Evolutionary conservation across 2,329 filamentous ascomycete genomes (phyloP).

Genomic region (Xylariaceae sp.): DNA sequence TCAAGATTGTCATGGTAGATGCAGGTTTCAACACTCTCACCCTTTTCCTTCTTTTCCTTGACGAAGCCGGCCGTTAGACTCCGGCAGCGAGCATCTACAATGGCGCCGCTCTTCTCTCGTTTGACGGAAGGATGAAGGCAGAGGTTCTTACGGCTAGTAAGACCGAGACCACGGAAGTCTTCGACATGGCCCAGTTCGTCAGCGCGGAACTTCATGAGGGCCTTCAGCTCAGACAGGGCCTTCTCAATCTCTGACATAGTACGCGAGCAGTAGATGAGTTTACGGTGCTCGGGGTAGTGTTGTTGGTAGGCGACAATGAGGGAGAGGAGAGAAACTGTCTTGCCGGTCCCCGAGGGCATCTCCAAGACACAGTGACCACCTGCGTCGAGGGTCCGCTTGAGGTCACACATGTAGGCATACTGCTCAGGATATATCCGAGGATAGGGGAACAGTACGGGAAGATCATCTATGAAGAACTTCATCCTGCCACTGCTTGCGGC

Average conservation of each 20-base stretch:
- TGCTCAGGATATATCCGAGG: slow-evolving; percentile 51
- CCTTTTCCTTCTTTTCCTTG: slow-evolving; percentile 92
- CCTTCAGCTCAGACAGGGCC: slow-evolving; percentile 83
- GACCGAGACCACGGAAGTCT: slow-evolving; percentile 84
- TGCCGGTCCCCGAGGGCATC: slow-evolving; percentile 98
- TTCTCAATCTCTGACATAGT: slow-evolving; percentile 99
- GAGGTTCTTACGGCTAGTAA: slow-evolving; percentile 95
- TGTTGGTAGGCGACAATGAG: slow-evolving; percentile 96
- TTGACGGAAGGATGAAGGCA: slow-evolving; percentile 96
- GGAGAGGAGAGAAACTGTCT: slow-evolving; percentile 91
- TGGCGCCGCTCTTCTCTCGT: slow-evolving; percentile 86
- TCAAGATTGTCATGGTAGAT: slow-evolving; percentile 98
- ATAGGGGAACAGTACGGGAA: slow-evolving; percentile 39
- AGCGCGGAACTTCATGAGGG: slow-evolving; percentile 88
- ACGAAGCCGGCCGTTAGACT: slow-evolving; percentile 95
- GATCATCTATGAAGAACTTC: slow-evolving; percentile 71
- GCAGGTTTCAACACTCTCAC: slow-evolving; percentile 90
- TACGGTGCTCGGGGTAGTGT: slow-evolving; percentile 85
- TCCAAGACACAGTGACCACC: slow-evolving; percentile 94
- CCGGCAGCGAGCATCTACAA: slow-evolving; percentile 93
- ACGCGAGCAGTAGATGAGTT: slow-evolving; percentile 98
- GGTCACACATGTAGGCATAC: slow-evolving; percentile 78
- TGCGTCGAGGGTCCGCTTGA: slow-evolving; percentile 84
- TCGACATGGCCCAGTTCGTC: slow-evolving; percentile 86
- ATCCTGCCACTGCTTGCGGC: slow-evolving; percentile 38